Percentiles rank a stretch among this genome's conserved stretches.
phyloP scores from a whole-genome alignment of 345 rosid species.

The Brassica cretica region DNA sequence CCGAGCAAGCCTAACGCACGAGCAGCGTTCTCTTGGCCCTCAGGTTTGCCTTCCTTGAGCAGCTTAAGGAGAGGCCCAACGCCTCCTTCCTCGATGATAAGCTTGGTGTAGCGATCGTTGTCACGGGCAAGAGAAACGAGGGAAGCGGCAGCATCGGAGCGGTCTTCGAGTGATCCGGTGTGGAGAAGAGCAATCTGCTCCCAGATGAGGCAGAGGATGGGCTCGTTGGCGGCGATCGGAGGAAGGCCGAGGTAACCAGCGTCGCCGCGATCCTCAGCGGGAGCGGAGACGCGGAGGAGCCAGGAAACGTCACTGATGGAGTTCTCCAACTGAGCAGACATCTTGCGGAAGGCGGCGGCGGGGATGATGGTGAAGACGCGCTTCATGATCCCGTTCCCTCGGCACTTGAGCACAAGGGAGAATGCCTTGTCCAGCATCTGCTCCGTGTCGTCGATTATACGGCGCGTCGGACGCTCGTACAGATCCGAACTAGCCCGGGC shows the following conservation, averaged over 20 bases:
- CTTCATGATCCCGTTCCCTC: conserved; percentile 65
- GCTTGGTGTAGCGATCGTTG: conserved; percentile 85
- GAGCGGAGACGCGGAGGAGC: conserved; percentile 90
- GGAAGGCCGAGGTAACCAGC: conserved; percentile 79
- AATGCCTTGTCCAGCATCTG: conserved; percentile 81
- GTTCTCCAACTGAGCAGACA: conserved; percentile 67
- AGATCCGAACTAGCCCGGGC: conserved; percentile 75
- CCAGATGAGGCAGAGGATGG: conserved; percentile 87
- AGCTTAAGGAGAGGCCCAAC: conserved; percentile 71
- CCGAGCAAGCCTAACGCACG: conserved; percentile 81
- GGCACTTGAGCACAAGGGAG: conserved; percentile 64
- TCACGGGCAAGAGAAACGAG: conserved; percentile 85
- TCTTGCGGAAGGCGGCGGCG: conserved; percentile 73
- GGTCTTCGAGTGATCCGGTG: conserved; percentile 66
- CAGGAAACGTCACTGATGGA: conserved; percentile 84
- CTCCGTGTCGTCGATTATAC: conserved; percentile 79
- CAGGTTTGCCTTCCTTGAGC: conserved; percentile 76
- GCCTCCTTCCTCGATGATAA: conserved; percentile 92
- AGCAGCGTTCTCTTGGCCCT: conserved; percentile 86
- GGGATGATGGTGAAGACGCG: conserved; percentile 77
- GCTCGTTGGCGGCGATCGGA: conserved; percentile 95
- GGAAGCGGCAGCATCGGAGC: conserved; percentile 82
- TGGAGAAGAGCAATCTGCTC: conserved; percentile 87
- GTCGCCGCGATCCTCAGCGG: conserved; percentile 71
- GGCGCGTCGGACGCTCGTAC: conserved; percentile 82